Evolutionary conservation across 106 monocot genomes (phyloP), one percentile per base, ranked within the genome.

Genomic region (Dendrobium nobile): DNA sequence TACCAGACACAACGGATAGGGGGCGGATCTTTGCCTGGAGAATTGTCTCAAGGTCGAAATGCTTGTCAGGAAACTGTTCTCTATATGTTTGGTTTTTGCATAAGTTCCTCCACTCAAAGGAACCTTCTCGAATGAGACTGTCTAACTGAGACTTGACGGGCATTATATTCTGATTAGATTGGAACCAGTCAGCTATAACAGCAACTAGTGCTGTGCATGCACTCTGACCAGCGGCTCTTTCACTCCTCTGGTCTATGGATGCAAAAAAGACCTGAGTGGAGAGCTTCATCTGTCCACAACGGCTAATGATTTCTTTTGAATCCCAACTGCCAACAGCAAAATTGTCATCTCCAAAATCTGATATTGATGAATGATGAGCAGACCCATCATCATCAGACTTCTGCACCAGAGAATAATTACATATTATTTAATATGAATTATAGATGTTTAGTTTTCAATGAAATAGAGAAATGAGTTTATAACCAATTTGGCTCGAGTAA

Each of bases 41-140:
- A 55, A 92, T 84, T 1, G 92, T 92, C 51, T 92, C 92, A 17
- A 92, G 90, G 55, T 92, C 92, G 61, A 92, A 92, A 64, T 92
- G 92, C 41, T 84, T 75, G 79, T 92, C 92, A 28, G 90, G 75
- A 79, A 92, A 92, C 8, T 67, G 79, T 33, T 86, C 83, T 24
- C 77, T 51, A 28, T 88, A 83, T 19, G 73, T 78, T 27, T 84
- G 68, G 41, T 88, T 85, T 74, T 84, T 59, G 18, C 90, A 92
- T 26, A 92, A 89, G 16, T 81, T 83, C 48, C 92, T 88, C 92
- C 92, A 92, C 45, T 88, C 85, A 17, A 73, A 56, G 7, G 92
- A 90, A 1, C 92, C 92, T 19, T 90, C 90, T 22, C 90, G 84
- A 54, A 92, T 86, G n/a, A 92, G 83, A 33, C 78, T 77, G 37